These are phyloP conservation scores for Ulmus americana DNA, from an alignment of 331 rosid species.

Conservation along the genomic window DNA sequence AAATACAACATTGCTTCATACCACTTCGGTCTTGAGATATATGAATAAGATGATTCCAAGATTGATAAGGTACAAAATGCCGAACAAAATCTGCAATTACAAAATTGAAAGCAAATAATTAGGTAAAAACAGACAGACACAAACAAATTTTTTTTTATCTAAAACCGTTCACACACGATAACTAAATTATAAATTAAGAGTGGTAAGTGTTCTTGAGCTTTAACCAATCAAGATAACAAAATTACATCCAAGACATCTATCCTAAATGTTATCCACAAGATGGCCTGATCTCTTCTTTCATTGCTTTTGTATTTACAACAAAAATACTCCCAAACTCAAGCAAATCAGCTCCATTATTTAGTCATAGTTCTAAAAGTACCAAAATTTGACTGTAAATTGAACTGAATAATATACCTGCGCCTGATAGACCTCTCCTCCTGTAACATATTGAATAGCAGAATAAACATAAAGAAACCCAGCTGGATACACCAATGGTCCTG, in stretches of 20 bases:
- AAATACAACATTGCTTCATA: constrained; percentile 21
- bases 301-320: background rate
- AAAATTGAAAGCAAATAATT: background rate
- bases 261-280: background rate
- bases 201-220: background rate
- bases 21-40: constrained; percentile 70
- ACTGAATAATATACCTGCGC: constrained; percentile 55
- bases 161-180: no score
- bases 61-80: constrained; percentile 62
- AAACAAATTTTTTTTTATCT: no score
- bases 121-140: background rate
- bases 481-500: constrained; percentile 91
- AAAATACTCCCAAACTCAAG: background rate
- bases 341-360: background rate
- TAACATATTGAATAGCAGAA: constrained; percentile 55
- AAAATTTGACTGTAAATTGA: background rate
- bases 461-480: constrained; percentile 80
- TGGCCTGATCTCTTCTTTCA: background rate
- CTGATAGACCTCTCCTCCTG: constrained; percentile 63
- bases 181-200: background rate
- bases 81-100: constrained; percentile 62
- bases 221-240: background rate
- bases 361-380: background rate
- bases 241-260: no score
- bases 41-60: constrained; percentile 53